phyloP scores from a whole-genome alignment of 1,284 basidiomycete species.

The Apiotrichum sp. region DNA sequence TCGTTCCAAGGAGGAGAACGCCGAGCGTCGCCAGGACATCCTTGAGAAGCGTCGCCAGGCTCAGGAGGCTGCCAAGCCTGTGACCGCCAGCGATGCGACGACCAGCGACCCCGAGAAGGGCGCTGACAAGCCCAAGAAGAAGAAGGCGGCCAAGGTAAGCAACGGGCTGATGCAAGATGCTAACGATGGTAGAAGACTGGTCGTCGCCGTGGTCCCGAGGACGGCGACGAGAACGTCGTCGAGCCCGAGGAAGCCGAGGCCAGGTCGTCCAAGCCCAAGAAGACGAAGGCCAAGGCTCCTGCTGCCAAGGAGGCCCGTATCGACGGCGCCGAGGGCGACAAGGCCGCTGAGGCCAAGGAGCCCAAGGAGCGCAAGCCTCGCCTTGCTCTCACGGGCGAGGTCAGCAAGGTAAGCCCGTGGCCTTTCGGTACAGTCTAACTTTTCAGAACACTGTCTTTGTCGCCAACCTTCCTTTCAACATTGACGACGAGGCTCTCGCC shows the following conservation, averaged over 20 bases:
- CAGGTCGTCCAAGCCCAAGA: conserved; percentile 16
- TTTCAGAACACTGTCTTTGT: conserved; percentile 78
- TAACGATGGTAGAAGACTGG: conserved; percentile 11
- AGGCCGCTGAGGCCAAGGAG: conserved; percentile 35
- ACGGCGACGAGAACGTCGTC: conserved; percentile 28
- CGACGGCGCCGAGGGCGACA: conserved; percentile 33
- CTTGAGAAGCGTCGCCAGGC: conserved; percentile 26
- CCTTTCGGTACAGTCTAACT: conserved; percentile 23
- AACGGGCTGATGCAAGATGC: too few relatives aligned
- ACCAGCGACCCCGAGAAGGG: conserved; percentile 14
- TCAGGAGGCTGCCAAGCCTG: conserved; percentile 34
- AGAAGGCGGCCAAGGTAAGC: conserved; percentile 32
- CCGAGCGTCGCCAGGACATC: conserved; percentile 49
- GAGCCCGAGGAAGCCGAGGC: conserved; percentile 21
- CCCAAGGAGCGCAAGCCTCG: conserved; percentile 37
- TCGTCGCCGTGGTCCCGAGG: conserved; percentile 42
- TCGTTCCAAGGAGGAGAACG: conserved; percentile 78
- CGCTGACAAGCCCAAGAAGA: conserved; percentile 30
- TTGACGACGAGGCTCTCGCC: conserved; percentile 71
- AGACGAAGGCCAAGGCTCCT: conserved; percentile 25
- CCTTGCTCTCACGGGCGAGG: conserved; percentile 56
- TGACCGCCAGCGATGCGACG: too few relatives aligned
- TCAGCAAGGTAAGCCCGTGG: conserved; percentile 50
- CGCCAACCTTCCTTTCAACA: conserved; percentile 86
- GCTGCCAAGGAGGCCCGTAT: conserved; percentile 24